A percentile compares a stretch with the other conserved stretches of the same genome.
phyloP scores from a whole-genome alignment of 768 basidiomycete species.

The Boletellus ananas region DNA sequence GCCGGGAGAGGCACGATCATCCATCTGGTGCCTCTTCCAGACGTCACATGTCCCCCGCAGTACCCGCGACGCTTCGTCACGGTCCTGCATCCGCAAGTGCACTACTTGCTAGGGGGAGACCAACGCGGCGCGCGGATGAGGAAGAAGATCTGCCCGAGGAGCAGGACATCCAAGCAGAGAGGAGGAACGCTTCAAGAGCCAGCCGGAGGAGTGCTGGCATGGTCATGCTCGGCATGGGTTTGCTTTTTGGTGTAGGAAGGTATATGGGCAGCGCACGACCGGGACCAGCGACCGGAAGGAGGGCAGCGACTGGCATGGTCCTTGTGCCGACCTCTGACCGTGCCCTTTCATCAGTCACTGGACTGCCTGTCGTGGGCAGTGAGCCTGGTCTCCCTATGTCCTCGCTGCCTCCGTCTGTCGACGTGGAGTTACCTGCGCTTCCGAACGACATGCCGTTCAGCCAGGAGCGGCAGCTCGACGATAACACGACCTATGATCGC shows the following conservation, averaged over 20 bases:
- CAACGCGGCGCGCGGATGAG: constrained; percentile 39
- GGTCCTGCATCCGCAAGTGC: constrained; percentile 19
- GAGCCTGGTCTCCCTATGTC: constrained; percentile 8
- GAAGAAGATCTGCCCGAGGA: constrained; percentile 19
- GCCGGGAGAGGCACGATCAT: constrained; percentile 59
- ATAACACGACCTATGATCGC: constrained; percentile 43
- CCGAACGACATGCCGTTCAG: constrained; percentile 1
- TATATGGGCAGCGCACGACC: constrained; percentile 35
- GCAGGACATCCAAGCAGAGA: constrained; percentile 20
- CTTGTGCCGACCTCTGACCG: constrained; percentile 26
- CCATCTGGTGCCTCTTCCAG: constrained; percentile 41
- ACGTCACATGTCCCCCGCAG: constrained; percentile 32
- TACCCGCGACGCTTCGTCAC: constrained; percentile 31
- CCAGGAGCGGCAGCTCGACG: constrained; percentile 16
- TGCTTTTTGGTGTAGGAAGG: constrained; percentile 65
- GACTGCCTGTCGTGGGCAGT: constrained; percentile 9
- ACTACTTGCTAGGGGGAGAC: constrained; percentile 41
- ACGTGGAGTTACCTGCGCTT: constrained; percentile 19
- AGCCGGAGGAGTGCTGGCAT: constrained; percentile 71
- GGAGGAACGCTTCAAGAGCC: constrained; percentile 50
- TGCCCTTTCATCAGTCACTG: not conserved
- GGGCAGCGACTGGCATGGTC: constrained; percentile 46
- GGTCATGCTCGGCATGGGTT: constrained; percentile 77
- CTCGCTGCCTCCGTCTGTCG: constrained; percentile 1
- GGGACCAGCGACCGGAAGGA: constrained; percentile 23